phyloP scores from a whole-genome alignment of 108 stramenopile species.

The Schizochytrium sp. region DNA sequence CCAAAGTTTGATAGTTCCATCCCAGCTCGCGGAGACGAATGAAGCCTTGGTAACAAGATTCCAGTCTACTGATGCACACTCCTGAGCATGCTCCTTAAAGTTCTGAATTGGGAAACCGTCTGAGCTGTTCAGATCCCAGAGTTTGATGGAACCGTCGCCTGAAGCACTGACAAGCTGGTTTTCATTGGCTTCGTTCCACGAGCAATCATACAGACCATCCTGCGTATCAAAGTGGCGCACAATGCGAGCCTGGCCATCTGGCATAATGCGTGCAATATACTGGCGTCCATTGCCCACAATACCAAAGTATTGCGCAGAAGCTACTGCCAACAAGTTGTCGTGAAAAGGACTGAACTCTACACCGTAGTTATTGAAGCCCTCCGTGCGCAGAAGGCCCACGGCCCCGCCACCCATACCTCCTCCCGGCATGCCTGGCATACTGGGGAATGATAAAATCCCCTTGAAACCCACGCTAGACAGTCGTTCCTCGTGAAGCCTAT shows the following conservation, averaged over 20 bases:
- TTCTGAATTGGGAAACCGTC: slow-evolving; percentile 70
- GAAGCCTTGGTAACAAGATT: slow-evolving; percentile 68
- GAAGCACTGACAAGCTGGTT: slow-evolving; percentile 69
- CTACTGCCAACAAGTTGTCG: slow-evolving; percentile 68
- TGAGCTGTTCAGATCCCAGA: slow-evolving; percentile 66
- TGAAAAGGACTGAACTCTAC: slow-evolving; percentile 73
- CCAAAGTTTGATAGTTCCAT: slow-evolving; percentile 70
- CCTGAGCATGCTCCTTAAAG: slow-evolving; percentile 68
- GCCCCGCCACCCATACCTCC: neutral
- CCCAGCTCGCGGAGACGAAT: slow-evolving; percentile 70
- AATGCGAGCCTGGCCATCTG: slow-evolving; percentile 8
- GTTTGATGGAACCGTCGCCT: slow-evolving; percentile 66
- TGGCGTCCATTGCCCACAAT: slow-evolving; percentile 71
- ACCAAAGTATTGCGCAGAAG: slow-evolving; percentile 72
- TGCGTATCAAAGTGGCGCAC: slow-evolving; percentile 72
- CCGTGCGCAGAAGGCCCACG: slow-evolving; percentile 50
- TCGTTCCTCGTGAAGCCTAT: too few relatives aligned
- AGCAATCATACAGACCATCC: slow-evolving; percentile 70
- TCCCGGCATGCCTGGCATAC: slow-evolving; percentile 13
- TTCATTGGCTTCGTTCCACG: slow-evolving; percentile 71
- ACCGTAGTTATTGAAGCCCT: slow-evolving; percentile 36
- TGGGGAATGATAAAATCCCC: neutral
- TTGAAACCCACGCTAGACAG: too few relatives aligned
- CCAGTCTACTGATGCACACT: slow-evolving; percentile 73
- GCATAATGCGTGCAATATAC: slow-evolving; percentile 49